Conservation (phyloP, 1,284 basidiomycete genomes). For the Leccinum angustisporum region DNA sequence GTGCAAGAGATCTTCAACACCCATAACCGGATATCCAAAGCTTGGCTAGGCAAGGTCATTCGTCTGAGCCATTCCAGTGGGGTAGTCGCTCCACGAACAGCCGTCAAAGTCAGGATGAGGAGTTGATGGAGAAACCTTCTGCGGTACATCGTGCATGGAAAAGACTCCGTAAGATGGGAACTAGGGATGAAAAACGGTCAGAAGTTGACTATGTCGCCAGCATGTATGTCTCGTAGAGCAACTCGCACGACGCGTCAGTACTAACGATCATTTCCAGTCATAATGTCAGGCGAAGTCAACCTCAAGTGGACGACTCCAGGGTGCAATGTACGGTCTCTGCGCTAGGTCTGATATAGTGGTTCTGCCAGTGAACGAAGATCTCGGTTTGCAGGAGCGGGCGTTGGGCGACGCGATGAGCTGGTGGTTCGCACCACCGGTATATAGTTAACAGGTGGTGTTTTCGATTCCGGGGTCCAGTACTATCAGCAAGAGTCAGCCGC, state of each 20-base stretch:
- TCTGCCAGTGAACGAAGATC: too few species aligned
- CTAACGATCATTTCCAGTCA: slow-evolving; percentile 37
- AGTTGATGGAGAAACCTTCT: slow-evolving; percentile 40
- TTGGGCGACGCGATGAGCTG: too few species aligned
- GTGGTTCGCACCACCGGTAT: too few species aligned
- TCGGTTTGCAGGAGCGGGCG: too few species aligned
- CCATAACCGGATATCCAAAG: slow-evolving; percentile 30
- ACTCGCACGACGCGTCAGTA: background rate
- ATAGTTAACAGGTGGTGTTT: too few species aligned
- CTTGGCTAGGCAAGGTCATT: slow-evolving; percentile 36
- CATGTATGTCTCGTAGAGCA: slow-evolving; percentile 40
- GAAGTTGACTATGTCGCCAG: slow-evolving; percentile 57
- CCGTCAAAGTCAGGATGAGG: slow-evolving; percentile 21
- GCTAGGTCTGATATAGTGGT: too few species aligned
- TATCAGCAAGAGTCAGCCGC: too few species aligned
- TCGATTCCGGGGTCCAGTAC: too few species aligned
- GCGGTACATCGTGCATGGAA: slow-evolving; percentile 47
- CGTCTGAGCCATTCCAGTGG: background rate
- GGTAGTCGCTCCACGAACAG: slow-evolving; percentile 23
- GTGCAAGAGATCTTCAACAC: slow-evolving; percentile 36
- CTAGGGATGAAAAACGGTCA: slow-evolving; percentile 46
- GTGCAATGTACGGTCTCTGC: slow-evolving; percentile 47
- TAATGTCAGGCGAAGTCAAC: slow-evolving; percentile 43
- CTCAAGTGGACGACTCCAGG: slow-evolving; percentile 32
- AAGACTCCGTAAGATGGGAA: slow-evolving; percentile 43